Percentiles rank a stretch among this genome's conserved stretches.
These are phyloP conservation scores for Leishmania braziliensis DNA, from an alignment of 208 protist genomes.

Conservation along the genomic window DNA sequence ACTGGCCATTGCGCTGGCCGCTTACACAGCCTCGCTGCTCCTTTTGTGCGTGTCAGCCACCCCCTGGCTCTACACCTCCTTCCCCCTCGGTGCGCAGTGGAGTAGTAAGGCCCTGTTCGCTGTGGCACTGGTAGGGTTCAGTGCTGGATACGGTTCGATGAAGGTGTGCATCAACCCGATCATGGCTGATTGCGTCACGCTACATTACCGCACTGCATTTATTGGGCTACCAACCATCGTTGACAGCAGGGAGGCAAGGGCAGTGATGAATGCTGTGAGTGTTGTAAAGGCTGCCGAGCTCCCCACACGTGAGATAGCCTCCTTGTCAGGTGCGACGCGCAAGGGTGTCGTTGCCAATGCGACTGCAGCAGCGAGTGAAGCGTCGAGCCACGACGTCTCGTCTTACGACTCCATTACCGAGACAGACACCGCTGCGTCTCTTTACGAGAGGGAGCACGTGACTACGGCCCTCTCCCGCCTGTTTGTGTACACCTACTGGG, in stretches of 20 bases:
- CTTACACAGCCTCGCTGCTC: slow-evolving; percentile 41
- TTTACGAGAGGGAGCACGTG: slow-evolving; percentile 17
- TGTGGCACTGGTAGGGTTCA: slow-evolving; percentile 34
- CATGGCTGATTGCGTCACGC: slow-evolving; percentile 64
- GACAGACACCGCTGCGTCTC: neutral
- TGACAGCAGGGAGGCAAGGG: neutral
- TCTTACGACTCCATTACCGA: neutral
- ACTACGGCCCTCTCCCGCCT: slow-evolving; percentile 43
- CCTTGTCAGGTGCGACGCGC: neutral
- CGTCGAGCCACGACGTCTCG: neutral
- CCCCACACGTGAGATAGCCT: neutral
- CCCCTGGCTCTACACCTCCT: slow-evolving; percentile 46
- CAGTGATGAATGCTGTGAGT: no score
- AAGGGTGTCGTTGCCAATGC: neutral
- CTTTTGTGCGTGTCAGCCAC: slow-evolving; percentile 47
- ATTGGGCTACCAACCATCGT: neutral
- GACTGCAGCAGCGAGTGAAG: neutral
- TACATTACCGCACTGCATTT: slow-evolving; percentile 24
- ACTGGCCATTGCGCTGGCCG: slow-evolving; percentile 30
- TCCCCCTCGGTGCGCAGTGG: slow-evolving; percentile 28
- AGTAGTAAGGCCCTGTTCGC: slow-evolving; percentile 35
- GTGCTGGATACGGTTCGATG: slow-evolving; percentile 65
- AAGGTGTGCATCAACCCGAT: slow-evolving; percentile 78
- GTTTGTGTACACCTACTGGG: slow-evolving; percentile 57
- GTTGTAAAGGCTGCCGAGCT: neutral